Conservation (phyloP, 1,139 yeast genomes). For the Yamadazyma membranifaciens region DNA sequence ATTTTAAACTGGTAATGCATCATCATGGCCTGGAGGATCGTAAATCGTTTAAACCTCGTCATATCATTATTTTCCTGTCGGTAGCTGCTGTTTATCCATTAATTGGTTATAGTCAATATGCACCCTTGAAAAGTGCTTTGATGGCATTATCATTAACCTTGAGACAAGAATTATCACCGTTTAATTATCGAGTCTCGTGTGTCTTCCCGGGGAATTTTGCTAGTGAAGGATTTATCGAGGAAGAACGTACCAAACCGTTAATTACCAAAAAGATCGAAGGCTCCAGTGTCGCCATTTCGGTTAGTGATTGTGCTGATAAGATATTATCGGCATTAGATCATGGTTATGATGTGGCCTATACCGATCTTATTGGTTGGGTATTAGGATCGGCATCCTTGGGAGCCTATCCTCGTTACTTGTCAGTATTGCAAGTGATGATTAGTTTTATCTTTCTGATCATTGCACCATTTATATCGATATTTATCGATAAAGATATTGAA, state of each 20-base stretch:
- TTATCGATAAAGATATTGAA: slow-evolving; percentile 55
- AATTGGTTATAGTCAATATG: slow-evolving; percentile 88
- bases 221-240: slow-evolving; percentile 84
- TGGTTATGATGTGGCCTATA: slow-evolving; percentile 75
- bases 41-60: slow-evolving; percentile 37
- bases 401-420: slow-evolving; percentile 61
- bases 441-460: slow-evolving; percentile 54
- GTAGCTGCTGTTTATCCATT: slow-evolving; percentile 82
- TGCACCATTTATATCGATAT: slow-evolving; percentile 60
- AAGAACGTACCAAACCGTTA: slow-evolving; percentile 80
- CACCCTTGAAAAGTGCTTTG: slow-evolving; percentile 84
- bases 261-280: slow-evolving; percentile 87
- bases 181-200: slow-evolving; percentile 57
- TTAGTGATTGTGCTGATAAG: slow-evolving; percentile 63
- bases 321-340: slow-evolving; percentile 54
- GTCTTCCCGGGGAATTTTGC: slow-evolving; percentile 87
- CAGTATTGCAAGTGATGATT: slow-evolving; percentile 50
- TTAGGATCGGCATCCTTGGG: slow-evolving; percentile 71
- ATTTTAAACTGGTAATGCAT: slow-evolving; percentile 46
- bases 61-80: slow-evolving; percentile 76
- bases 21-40: slow-evolving; percentile 13
- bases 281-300: slow-evolving; percentile 66
- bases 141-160: slow-evolving; percentile 70
- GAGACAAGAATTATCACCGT: slow-evolving; percentile 77
- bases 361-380: slow-evolving; percentile 86